phyloP scores from a whole-genome alignment of 2,329 filamentous ascomycete species.

The Alternaria conjuncta region DNA sequence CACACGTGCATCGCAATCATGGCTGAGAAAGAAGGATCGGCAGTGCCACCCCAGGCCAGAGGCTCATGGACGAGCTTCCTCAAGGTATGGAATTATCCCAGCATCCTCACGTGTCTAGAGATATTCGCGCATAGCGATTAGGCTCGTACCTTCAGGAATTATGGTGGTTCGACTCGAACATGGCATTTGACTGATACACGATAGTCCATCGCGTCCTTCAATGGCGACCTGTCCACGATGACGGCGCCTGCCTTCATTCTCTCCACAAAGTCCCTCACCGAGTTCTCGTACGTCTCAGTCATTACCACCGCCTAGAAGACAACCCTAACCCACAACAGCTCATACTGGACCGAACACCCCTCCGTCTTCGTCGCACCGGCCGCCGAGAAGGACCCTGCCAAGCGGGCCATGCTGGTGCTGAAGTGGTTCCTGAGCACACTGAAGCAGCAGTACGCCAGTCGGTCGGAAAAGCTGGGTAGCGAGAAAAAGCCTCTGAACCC shows the following conservation, averaged over 20 bases:
- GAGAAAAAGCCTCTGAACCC: conserved; percentile 99
- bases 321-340: conserved; percentile 8
- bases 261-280: conserved; percentile 61
- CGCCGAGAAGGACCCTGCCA: conserved; percentile 77
- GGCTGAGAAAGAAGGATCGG: conserved; percentile 52
- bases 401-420: conserved; percentile 84
- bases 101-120: neutral
- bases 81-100: conserved; percentile 46
- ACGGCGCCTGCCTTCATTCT: conserved; percentile 64
- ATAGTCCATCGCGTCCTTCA: conserved; percentile 61
- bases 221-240: conserved; percentile 63
- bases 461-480: conserved; percentile 81
- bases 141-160: no score
- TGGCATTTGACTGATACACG: conserved; percentile 2
- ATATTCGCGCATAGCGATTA: neutral
- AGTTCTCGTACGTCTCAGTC: conserved; percentile 53
- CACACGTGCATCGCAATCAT: conserved; percentile 18
- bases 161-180: neutral
- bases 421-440: conserved; percentile 96
- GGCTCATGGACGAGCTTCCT: conserved; percentile 59
- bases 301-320: rapidly evolving
- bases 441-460: conserved; percentile 80
- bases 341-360: conserved; percentile 64
- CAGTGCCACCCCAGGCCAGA: conserved; percentile 55
- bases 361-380: conserved; percentile 81